Evolutionary conservation across 75 land plant species (phyloP).

Genomic region (Sequoia sempervirens): DNA sequence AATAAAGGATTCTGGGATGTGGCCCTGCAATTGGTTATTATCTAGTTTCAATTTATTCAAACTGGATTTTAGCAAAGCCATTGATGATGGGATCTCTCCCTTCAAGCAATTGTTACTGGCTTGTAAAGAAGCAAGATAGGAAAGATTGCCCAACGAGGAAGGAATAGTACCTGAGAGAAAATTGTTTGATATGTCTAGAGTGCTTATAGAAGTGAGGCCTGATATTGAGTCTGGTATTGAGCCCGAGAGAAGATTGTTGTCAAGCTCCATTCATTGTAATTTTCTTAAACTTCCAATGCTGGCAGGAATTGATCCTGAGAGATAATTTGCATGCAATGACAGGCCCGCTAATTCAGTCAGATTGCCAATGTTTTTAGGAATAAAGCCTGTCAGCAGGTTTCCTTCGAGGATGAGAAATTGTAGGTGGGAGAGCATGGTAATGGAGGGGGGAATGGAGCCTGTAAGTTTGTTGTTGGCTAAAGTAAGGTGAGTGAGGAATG

Average conservation of each 20-base stretch:
- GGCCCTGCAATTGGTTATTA: neutral
- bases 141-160: neutral
- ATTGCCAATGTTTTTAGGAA: slow-evolving; percentile 49
- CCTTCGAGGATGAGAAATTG: slow-evolving; percentile 1
- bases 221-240: slow-evolving; percentile 24
- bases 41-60: neutral
- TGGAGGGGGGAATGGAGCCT: slow-evolving; percentile 29
- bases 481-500: neutral
- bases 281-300: neutral
- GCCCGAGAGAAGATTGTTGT: slow-evolving; percentile 34
- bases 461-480: slow-evolving; percentile 10
- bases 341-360: slow-evolving; percentile 12
- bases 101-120: neutral
- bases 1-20: neutral
- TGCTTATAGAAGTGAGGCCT: neutral
- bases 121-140: neutral
- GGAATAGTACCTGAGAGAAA: neutral
- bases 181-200: neutral
- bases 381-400: slow-evolving; percentile 40
- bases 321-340: neutral
- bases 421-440: slow-evolving; percentile 17
- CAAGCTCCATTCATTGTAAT: neutral
- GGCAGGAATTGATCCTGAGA: slow-evolving; percentile 1
- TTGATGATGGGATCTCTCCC: neutral
- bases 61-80: too few species aligned